Evolutionary conservation across 441 rosid genomes (phyloP).

Genomic region (Euphorbia neoarborescens): DNA sequence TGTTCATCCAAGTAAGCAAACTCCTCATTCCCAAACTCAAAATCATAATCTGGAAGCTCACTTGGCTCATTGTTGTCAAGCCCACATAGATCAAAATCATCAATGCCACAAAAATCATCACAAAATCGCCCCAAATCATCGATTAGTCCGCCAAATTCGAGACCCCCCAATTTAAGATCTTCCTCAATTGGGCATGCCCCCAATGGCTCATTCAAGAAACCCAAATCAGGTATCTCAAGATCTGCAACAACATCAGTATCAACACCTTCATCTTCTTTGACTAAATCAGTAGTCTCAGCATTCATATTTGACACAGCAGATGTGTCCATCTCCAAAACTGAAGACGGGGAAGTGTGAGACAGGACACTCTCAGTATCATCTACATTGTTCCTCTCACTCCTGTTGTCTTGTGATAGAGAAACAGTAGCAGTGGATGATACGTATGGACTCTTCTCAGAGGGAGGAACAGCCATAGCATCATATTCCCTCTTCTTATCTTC

Average conservation of each 20-base stretch:
- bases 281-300: slow-evolving; percentile 17
- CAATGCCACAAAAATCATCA: slow-evolving; percentile 49
- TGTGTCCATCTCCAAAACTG: slow-evolving; percentile 40
- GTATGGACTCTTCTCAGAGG: slow-evolving; percentile 31
- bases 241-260: slow-evolving; percentile 31
- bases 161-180: slow-evolving; percentile 38
- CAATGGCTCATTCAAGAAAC: slow-evolving; percentile 38
- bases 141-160: slow-evolving; percentile 41
- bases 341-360: slow-evolving; percentile 45
- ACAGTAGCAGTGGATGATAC: slow-evolving; percentile 19
- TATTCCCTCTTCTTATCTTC: slow-evolving; percentile 59
- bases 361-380: slow-evolving; percentile 36
- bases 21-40: slow-evolving; percentile 55
- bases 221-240: slow-evolving; percentile 42
- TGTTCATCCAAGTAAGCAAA: slow-evolving; percentile 40
- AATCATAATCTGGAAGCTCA: slow-evolving; percentile 83
- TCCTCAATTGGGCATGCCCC: slow-evolving; percentile 25
- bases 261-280: slow-evolving; percentile 20
- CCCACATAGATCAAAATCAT: slow-evolving; percentile 47
- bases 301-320: slow-evolving; percentile 30
- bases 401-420: slow-evolving; percentile 13
- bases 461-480: slow-evolving; percentile 30
- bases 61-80: slow-evolving; percentile 42
- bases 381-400: slow-evolving; percentile 11
- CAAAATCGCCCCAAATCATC: slow-evolving; percentile 41